phyloP scores from a whole-genome alignment of 768 basidiomycete species.

The Lactarius sanguifluus region DNA sequence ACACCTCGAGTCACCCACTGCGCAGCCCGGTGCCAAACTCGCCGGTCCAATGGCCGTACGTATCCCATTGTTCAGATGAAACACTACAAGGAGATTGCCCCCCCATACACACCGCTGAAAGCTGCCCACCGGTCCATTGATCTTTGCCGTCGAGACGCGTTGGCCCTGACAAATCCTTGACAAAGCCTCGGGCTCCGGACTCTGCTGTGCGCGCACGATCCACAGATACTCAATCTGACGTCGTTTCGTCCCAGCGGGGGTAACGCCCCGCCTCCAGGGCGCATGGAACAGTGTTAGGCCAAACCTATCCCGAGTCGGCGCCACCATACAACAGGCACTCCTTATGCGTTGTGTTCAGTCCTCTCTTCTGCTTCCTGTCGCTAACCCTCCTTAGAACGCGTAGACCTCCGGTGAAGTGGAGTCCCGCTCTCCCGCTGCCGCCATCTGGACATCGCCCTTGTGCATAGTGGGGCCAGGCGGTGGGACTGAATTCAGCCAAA shows the following conservation, averaged over 20 bases:
- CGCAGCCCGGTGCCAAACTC: neutral
- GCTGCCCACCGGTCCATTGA: neutral
- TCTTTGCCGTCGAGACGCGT: neutral
- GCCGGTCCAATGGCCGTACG: neutral
- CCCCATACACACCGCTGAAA: neutral
- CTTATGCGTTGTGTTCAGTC: neutral
- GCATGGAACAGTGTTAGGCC: constrained; percentile 9
- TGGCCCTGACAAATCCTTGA: neutral
- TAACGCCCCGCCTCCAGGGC: neutral
- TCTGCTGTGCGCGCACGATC: neutral
- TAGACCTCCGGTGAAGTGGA: neutral
- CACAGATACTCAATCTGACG: neutral
- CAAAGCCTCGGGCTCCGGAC: neutral
- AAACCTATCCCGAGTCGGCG: constrained; percentile 3
- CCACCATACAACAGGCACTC: neutral
- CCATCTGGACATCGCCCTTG: neutral
- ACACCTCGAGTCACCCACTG: too few species aligned
- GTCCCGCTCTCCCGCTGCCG: neutral
- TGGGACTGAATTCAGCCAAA: neutral
- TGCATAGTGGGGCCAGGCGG: neutral
- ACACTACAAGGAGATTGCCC: neutral
- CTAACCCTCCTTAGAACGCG: neutral
- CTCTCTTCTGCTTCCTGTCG: neutral
- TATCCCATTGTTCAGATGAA: neutral
- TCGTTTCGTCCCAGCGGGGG: neutral